Percentiles rank a stretch among this genome's conserved stretches.
Evolutionary conservation across 78 protist species (phyloP).

Genomic region (Bodo saltans): DNA sequence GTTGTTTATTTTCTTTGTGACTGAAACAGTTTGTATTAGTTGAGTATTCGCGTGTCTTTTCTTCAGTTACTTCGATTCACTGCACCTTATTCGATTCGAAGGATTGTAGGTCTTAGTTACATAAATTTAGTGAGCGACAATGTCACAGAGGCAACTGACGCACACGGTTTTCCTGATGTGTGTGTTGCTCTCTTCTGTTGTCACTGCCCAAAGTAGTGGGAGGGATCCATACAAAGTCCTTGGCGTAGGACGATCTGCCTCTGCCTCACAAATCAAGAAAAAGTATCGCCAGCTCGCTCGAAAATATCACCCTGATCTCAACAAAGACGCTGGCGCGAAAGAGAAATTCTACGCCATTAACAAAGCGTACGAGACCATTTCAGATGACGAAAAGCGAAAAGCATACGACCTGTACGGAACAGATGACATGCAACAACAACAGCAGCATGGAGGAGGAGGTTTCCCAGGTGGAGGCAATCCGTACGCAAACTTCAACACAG

Average conservation of each 20-base stretch:
- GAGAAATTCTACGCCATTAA: constrained; percentile 78
- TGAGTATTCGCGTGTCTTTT: no score
- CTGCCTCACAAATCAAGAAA: constrained; percentile 14
- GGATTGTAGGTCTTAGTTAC: no score
- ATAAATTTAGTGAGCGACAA: no score
- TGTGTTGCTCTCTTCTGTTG: no score
- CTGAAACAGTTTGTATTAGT: no score
- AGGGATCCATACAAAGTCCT: constrained; percentile 27
- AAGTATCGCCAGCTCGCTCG: constrained; percentile 17
- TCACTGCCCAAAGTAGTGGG: no score
- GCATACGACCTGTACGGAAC: constrained; percentile 72
- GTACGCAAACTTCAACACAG: no score
- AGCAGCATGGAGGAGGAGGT: not conserved
- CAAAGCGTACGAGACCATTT: constrained; percentile 80
- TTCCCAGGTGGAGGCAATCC: not conserved
- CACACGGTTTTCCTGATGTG: no score
- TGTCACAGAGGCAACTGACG: no score
- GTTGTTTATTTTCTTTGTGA: no score
- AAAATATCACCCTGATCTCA: constrained; percentile 33
- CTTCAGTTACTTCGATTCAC: no score
- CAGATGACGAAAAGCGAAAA: constrained; percentile 73
- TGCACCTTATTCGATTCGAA: no score
- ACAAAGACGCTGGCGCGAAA: not conserved
- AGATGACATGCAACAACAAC: not conserved
- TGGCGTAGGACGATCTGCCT: constrained; percentile 17